A percentile compares a stretch with the other conserved stretches of the same genome.
Conservation (phyloP, 768 basidiomycete genomes). For the Collybiopsis luxurians region DNA sequence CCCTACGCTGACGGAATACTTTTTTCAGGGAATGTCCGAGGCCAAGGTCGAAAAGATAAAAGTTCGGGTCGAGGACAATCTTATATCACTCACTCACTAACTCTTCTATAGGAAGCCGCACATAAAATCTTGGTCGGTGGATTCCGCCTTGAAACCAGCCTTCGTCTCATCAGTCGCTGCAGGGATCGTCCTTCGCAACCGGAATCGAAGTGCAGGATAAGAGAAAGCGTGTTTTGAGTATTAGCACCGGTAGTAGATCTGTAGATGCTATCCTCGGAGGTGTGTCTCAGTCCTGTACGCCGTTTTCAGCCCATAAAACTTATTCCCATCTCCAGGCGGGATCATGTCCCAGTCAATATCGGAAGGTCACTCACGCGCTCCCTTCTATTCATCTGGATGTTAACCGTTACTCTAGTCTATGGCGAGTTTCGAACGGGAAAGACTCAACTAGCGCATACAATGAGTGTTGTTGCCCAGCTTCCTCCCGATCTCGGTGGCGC, state of each 20-base stretch:
- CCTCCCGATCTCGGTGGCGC: slow-evolving; percentile 90
- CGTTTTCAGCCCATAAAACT: neutral
- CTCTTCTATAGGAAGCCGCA: slow-evolving; percentile 69
- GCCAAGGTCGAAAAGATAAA: slow-evolving; percentile 98
- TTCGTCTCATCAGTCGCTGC: neutral
- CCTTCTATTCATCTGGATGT: no score
- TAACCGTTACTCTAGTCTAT: slow-evolving; percentile 55
- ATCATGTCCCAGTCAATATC: slow-evolving; percentile 92
- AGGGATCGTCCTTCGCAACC: slow-evolving; percentile 92
- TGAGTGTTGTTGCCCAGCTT: slow-evolving; percentile 88
- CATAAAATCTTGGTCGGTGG: slow-evolving; percentile 73
- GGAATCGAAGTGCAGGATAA: slow-evolving; percentile 90
- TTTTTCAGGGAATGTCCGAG: slow-evolving; percentile 83
- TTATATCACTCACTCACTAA: neutral
- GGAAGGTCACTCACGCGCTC: slow-evolving; percentile 53
- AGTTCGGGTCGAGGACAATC: slow-evolving; percentile 31
- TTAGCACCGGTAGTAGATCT: slow-evolving; percentile 91
- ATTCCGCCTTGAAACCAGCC: neutral
- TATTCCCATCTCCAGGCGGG: slow-evolving; percentile 61
- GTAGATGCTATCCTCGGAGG: slow-evolving; percentile 90
- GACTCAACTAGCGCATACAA: slow-evolving; percentile 93
- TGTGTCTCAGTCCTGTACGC: slow-evolving; percentile 23
- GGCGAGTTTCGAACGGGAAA: slow-evolving; percentile 97
- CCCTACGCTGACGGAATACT: slow-evolving; percentile 7
- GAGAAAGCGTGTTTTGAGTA: slow-evolving; percentile 72